phyloP scores from a whole-genome alignment of 2,329 filamentous ascomycete genomes.

The Alternaria arbusti region DNA sequence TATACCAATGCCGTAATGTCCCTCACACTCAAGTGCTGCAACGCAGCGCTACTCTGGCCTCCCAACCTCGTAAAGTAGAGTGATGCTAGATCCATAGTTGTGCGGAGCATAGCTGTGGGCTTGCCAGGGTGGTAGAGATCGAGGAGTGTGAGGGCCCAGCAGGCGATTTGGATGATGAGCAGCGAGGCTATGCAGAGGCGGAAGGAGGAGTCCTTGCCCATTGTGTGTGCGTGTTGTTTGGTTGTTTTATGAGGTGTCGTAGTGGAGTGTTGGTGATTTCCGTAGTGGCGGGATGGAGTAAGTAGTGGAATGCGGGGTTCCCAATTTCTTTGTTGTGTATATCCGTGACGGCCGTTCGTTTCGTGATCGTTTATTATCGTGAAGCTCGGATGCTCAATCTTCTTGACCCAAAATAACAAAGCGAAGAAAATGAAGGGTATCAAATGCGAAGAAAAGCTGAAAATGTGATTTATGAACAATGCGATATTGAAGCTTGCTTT shows the following conservation, averaged over 20 bases:
- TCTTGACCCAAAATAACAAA: not conserved
- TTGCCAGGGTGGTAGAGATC: conserved; percentile 41
- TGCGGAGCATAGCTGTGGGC: conserved; percentile 29
- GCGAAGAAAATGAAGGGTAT: not conserved
- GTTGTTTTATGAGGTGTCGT: not conserved
- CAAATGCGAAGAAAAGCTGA: not conserved
- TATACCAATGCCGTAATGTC: conserved; percentile 20
- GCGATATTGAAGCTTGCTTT: not conserved
- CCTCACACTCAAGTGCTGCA: conserved; percentile 15
- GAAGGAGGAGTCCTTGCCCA: conserved; percentile 37
- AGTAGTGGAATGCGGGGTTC: not conserved
- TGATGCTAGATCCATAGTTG: conserved; percentile 21
- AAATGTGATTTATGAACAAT: not conserved
- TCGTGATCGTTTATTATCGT: not conserved
- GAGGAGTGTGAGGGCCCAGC: conserved; percentile 40
- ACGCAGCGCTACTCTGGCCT: conserved; percentile 20
- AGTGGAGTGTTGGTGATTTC: not conserved
- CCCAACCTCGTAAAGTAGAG: conserved; percentile 2
- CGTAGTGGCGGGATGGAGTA: not conserved
- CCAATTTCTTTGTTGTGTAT: not conserved
- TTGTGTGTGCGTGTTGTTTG: conserved; percentile 6
- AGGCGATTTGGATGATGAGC: conserved; percentile 37
- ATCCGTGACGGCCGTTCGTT: not conserved
- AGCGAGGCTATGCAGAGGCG: conserved; percentile 39
- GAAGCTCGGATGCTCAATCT: not conserved